Conservation (phyloP, 2,329 filamentous ascomycete genomes). For the Trichoderma koningii region DNA sequence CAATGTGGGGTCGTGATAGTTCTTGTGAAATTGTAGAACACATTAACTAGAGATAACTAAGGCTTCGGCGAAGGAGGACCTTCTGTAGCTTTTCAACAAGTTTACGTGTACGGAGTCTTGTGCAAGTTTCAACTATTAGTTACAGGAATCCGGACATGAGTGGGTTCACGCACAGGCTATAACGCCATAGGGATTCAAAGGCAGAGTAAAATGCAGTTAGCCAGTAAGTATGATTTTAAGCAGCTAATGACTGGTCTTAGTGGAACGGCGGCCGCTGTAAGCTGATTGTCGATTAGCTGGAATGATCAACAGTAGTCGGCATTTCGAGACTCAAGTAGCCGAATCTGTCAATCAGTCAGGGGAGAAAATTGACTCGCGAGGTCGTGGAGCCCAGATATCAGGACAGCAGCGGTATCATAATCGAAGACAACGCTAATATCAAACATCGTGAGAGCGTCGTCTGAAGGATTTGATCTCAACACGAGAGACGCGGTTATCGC, state of each 20-base stretch:
- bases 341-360: not conserved
- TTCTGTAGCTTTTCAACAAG: not conserved
- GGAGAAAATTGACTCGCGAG: not conserved
- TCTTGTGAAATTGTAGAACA: not conserved
- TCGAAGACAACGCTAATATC: not conserved
- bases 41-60: not conserved
- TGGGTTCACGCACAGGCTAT: not conserved
- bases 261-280: slow-evolving; percentile 6
- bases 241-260: slow-evolving; percentile 1
- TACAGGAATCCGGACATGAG: not conserved
- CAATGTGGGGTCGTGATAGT: not conserved
- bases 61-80: not conserved
- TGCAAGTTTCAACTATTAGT: not conserved
- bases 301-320: slow-evolving; percentile 4
- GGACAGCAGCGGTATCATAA: not conserved
- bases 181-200: not conserved
- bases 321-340: slow-evolving; percentile 8
- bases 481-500: not conserved
- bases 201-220: slow-evolving; percentile 6
- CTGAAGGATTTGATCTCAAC: not conserved
- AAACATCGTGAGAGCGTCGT: too few species aligned
- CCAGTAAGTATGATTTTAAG: slow-evolving; percentile 18
- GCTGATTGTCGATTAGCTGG: not conserved
- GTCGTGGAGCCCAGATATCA: accelerated
- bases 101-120: too few species aligned